Evolutionary conservation across 192 early-diverging fungal species (phyloP).

Genomic region (Podila epigama): DNA sequence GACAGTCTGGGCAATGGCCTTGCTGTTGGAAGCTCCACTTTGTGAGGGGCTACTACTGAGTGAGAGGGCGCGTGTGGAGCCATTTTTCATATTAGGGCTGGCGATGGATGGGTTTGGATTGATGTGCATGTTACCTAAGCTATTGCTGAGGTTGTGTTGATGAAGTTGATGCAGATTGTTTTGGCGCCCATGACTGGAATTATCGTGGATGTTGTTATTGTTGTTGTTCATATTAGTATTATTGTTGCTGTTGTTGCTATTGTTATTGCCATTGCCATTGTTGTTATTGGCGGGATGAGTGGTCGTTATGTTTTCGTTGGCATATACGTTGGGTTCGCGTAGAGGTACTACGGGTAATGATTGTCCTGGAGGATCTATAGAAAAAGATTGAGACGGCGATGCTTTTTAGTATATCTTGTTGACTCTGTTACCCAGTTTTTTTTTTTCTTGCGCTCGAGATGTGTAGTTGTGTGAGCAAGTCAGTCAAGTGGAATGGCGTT

Average conservation of each 20-base stretch:
- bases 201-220: slow-evolving; percentile 5
- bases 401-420: background rate
- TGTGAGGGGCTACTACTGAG: background rate
- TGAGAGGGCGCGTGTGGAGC: slow-evolving; percentile 4
- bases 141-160: slow-evolving; percentile 11
- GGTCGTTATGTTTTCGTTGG: slow-evolving; percentile 1
- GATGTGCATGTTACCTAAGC: slow-evolving; percentile 32
- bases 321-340: slow-evolving; percentile 3
- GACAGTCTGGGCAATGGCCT: slow-evolving; percentile 21
- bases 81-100: slow-evolving; percentile 22
- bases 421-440: background rate
- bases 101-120: slow-evolving; percentile 30
- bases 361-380: slow-evolving; percentile 23
- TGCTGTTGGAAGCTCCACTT: slow-evolving; percentile 9
- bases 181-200: slow-evolving; percentile 1
- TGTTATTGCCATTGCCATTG: background rate
- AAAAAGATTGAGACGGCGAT: background rate
- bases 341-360: background rate
- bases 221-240: slow-evolving; percentile 3
- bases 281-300: background rate
- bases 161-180: slow-evolving; percentile 3
- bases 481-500: no score
- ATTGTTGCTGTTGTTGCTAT: background rate
- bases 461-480: no score
- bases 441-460: background rate